Evolutionary conservation across 2,329 filamentous ascomycete genomes (phyloP).

Genomic region (Colletotrichum sp.): DNA sequence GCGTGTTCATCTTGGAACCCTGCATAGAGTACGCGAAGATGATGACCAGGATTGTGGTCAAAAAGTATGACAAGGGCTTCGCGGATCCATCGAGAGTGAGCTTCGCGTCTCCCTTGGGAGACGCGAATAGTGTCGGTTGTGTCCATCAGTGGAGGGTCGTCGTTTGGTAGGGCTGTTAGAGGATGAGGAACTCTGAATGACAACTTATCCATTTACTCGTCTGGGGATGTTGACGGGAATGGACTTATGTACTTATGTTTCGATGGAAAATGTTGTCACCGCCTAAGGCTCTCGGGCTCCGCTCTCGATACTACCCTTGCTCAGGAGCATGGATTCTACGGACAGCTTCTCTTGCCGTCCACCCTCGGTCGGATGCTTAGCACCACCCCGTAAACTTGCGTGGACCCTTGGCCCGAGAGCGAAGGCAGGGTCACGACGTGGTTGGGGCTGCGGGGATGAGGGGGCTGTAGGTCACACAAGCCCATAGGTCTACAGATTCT

Average conservation of each 20-base stretch:
- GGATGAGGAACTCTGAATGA: background rate
- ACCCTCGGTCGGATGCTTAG: background rate
- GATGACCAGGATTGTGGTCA: background rate
- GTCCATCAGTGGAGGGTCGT: background rate
- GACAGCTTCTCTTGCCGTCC: background rate
- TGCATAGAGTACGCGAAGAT: slow-evolving; percentile 1
- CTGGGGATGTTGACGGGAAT: background rate
- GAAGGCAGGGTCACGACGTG: background rate
- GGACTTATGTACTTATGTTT: background rate
- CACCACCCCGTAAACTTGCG: background rate
- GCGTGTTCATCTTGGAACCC: background rate
- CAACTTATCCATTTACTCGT: background rate
- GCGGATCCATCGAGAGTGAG: background rate
- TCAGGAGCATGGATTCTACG: background rate
- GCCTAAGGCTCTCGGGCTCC: background rate
- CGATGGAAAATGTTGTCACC: background rate
- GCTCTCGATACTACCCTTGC: background rate
- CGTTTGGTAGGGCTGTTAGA: no score
- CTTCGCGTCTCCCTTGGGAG: background rate
- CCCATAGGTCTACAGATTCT: no score
- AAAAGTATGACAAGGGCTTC: background rate
- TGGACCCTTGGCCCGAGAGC: background rate
- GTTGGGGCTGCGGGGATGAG: background rate
- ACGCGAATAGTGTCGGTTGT: background rate
- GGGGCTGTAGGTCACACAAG: background rate